Evolutionary conservation across 148 eudicot genomes (phyloP).

Genomic region (Mesembryanthemum crystallinum): DNA sequence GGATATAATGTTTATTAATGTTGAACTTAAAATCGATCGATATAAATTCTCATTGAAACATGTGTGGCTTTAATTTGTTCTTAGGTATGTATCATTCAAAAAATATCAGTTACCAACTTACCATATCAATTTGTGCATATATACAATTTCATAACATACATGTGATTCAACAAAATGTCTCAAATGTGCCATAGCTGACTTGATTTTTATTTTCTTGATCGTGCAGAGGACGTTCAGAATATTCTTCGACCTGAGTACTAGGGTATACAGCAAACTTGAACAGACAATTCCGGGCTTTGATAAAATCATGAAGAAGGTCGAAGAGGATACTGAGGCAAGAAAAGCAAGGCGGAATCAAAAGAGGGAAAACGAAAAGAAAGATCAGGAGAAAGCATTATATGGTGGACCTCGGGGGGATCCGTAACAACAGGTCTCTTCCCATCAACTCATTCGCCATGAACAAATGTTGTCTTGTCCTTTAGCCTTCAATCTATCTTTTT

Average conservation of each 20-base stretch:
- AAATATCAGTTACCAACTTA: not conserved
- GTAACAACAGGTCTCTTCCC: constrained; percentile 18
- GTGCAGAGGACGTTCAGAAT: constrained; percentile 38
- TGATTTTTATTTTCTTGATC: not conserved
- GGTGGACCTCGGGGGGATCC: not conserved
- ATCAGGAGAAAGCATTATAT: constrained; percentile 21
- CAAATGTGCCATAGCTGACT: not conserved
- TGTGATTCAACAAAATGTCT: not conserved
- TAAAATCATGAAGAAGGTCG: constrained; percentile 35
- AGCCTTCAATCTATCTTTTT: not conserved
- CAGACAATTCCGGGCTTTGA: constrained; percentile 48
- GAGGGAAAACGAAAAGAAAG: constrained; percentile 34
- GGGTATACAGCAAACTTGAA: constrained; percentile 34
- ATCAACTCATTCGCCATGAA: not conserved
- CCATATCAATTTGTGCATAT: not conserved
- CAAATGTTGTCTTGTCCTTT: not conserved
- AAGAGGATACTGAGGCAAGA: constrained; percentile 34
- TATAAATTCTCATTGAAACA: not conserved
- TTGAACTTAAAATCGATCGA: not conserved
- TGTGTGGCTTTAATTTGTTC: not conserved
- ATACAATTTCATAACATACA: not conserved
- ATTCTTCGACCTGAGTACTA: constrained; percentile 31
- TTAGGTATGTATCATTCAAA: not conserved
- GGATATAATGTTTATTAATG: not conserved
- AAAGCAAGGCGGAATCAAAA: constrained; percentile 23